Evolutionary conservation across 768 basidiomycete genomes (phyloP), one percentile per base, ranked within the genome.

Genomic region (Boletus patriciae): DNA sequence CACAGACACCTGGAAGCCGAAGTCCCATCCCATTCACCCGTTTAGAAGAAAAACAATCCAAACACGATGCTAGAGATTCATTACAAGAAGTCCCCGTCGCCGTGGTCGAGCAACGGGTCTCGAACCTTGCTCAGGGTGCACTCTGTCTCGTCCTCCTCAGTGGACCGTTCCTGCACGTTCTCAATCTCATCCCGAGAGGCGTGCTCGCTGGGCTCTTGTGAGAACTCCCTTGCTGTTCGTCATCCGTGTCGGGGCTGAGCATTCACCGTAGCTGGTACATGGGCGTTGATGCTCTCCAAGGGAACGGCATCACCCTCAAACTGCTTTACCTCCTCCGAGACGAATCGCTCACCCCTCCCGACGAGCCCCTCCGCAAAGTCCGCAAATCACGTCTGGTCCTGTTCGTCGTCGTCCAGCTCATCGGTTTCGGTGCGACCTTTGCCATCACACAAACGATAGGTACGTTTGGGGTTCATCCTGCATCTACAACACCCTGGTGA

Each of bases 51-150:
- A 68, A 70, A 10, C 65, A 48, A 25, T 61, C 47, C 15, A 64
- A 59, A 41, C 33, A 21, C 4, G 65, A 18, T 59, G 31, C 15
- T 6, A 10, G n/a, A n/a, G n/a, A 29, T 54, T 19, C 62, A 1
- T 38, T 7, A 33, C 73, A 64, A 43, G 85, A 88, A 65, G 77
- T 84, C 0, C 86, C 88, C 2, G 61, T 90, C 9, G 82, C 82
- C 0, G 90, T 97, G 2, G 90, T 97, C 5, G 94, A 98, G 68
- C 94, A 97, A 72, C 81, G 94, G n/a, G 84, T 92, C 12, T 95
- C 92, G 9, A 95, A 97, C 68, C 79, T 97, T 19, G 87, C 85
- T 0, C 90, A 97, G 70, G 92, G 95, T 21, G 72, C 83, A 13
- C 72, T 92, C 34, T 91, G 84, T 66, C 80, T 97, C 8, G 84